Conservation (phyloP, 1,284 basidiomycete species). For the Sanguinoderma infundibulare region DNA sequence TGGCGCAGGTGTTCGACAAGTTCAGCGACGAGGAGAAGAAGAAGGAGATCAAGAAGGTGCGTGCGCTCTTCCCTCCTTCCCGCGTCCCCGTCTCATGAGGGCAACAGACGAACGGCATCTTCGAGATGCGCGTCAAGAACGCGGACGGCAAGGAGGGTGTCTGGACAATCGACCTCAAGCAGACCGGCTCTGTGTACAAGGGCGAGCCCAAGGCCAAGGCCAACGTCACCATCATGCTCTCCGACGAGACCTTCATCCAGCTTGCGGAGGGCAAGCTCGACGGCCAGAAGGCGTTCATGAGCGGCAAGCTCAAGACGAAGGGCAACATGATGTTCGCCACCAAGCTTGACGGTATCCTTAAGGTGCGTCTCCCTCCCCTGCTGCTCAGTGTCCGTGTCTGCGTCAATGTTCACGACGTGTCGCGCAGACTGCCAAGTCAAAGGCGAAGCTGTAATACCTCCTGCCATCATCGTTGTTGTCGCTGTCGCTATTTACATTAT, state of each 20-base stretch:
- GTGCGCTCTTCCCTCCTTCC: constrained; percentile 1
- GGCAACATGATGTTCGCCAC: constrained; percentile 91
- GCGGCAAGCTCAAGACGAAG: constrained; percentile 85
- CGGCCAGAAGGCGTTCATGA: constrained; percentile 95
- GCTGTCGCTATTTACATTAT: constrained; percentile 10
- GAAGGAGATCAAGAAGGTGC: constrained; percentile 85
- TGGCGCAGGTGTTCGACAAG: constrained; percentile 65
- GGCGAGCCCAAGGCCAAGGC: constrained; percentile 75
- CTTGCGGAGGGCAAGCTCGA: constrained; percentile 79
- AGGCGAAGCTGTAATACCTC: constrained; percentile 41
- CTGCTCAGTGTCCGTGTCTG: too few relatives aligned
- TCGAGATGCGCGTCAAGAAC: constrained; percentile 89
- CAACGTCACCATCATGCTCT: constrained; percentile 79
- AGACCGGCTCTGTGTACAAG: constrained; percentile 81
- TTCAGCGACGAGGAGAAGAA: constrained; percentile 79
- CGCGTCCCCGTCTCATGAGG: not conserved
- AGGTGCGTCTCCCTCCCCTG: constrained; percentile 49
- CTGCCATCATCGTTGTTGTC: not conserved
- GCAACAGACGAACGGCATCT: constrained; percentile 86
- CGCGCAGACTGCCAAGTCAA: constrained; percentile 40
- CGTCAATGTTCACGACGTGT: not conserved
- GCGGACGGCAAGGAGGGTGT: constrained; percentile 73
- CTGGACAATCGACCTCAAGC: constrained; percentile 98
- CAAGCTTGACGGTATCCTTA: constrained; percentile 83
- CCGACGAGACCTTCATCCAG: constrained; percentile 71